These are phyloP conservation scores for Cladorrhinum sp. DNA, from an alignment of 2,329 filamentous ascomycete species.

Conservation along the genomic window DNA sequence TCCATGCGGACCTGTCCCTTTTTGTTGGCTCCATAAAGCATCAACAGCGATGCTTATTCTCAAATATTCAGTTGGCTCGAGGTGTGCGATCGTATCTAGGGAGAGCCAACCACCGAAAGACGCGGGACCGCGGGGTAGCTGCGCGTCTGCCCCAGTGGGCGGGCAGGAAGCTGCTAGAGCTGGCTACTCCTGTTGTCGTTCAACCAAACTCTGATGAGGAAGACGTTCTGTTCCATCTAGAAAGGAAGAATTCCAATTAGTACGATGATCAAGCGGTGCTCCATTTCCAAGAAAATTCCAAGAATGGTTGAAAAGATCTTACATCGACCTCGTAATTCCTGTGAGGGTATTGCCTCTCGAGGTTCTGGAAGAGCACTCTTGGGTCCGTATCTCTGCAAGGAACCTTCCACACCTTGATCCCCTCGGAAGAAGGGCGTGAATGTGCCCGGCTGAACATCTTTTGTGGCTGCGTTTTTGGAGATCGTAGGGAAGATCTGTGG, in stretches of 20 bases:
- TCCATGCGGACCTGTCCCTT: too few species aligned
- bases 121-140: too few species aligned
- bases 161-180: too few species aligned
- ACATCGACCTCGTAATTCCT: not conserved
- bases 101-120: too few species aligned
- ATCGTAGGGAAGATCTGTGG: too few species aligned
- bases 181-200: not conserved
- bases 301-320: not conserved
- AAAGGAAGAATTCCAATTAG: not conserved
- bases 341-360: not conserved
- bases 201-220: not conserved
- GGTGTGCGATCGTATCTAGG: too few species aligned
- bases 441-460: not conserved
- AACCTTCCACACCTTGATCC: not conserved
- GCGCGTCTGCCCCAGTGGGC: too few species aligned
- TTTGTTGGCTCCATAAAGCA: too few species aligned
- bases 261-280: not conserved
- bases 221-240: slow-evolving; percentile 1
- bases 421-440: not conserved
- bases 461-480: too few species aligned
- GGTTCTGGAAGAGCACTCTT: not conserved
- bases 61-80: too few species aligned
- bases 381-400: not conserved
- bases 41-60: too few species aligned
- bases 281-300: not conserved